These are phyloP conservation scores for Salix arbutifolia DNA, from an alignment of 345 rosid species.

Conservation along the genomic window DNA sequence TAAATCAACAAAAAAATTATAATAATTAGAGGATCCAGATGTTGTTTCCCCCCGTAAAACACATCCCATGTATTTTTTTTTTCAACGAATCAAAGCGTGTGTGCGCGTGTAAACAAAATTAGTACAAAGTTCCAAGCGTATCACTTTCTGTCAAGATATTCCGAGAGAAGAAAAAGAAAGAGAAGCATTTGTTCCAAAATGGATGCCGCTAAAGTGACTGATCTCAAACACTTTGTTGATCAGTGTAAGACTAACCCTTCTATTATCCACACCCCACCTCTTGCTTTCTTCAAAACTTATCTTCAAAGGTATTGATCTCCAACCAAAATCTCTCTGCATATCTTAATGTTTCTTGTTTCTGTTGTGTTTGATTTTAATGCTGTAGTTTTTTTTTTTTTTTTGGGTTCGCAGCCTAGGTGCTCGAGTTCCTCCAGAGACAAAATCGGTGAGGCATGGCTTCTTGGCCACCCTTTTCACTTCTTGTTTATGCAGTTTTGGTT, in stretches of 20 bases:
- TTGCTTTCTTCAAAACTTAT: conserved; percentile 64
- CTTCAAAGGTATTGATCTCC: conserved; percentile 43
- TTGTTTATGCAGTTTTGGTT: neutral
- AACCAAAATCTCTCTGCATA: neutral
- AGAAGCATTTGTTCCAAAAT: conserved; percentile 9
- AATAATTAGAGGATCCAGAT: too few species aligned
- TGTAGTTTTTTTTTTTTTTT: neutral
- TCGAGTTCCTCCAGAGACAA: conserved; percentile 46
- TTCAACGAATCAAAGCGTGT: too few species aligned
- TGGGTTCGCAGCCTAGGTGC: conserved; percentile 61
- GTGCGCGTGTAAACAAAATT: too few species aligned
- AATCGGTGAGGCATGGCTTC: conserved; percentile 39
- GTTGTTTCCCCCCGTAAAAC: neutral
- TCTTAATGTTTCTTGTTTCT: neutral
- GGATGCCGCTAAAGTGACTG: conserved; percentile 46
- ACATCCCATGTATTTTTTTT: neutral
- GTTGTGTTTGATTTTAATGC: neutral
- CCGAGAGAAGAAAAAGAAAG: neutral
- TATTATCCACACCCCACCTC: conserved; percentile 54
- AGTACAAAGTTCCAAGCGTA: neutral
- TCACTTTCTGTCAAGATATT: neutral
- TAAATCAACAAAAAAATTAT: too few species aligned
- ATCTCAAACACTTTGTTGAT: conserved; percentile 42
- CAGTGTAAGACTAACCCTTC: conserved; percentile 61
- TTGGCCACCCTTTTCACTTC: neutral